phyloP scores from a whole-genome alignment of 2,329 filamentous ascomycete genomes.

The Sclerotinia spermophila region DNA sequence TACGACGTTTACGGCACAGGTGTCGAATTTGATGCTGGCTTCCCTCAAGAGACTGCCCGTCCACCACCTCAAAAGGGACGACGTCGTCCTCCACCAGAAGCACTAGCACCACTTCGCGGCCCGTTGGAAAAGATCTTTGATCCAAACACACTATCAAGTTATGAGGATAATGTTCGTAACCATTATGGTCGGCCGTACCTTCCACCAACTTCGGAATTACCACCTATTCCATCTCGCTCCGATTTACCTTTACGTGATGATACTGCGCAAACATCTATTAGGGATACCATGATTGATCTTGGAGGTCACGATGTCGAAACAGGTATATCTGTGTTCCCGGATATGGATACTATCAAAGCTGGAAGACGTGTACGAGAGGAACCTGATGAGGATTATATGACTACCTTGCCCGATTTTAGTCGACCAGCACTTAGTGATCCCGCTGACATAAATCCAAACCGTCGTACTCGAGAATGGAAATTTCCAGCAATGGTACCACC shows the following conservation, averaged over 20 bases:
- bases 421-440: slow-evolving; percentile 56
- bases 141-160: slow-evolving; percentile 61
- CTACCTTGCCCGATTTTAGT: slow-evolving; percentile 41
- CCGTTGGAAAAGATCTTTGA: slow-evolving; percentile 64
- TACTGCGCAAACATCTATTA: slow-evolving; percentile 47
- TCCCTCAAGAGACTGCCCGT: slow-evolving; percentile 47
- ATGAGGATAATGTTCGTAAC: slow-evolving; percentile 58
- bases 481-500: slow-evolving; percentile 53
- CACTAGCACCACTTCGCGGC: slow-evolving; percentile 51
- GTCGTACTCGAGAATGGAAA: slow-evolving; percentile 55
- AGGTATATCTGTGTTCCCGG: slow-evolving; percentile 55
- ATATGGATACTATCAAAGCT: slow-evolving; percentile 55
- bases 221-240: slow-evolving; percentile 38
- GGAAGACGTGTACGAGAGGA: slow-evolving; percentile 26
- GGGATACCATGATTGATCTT: slow-evolving; percentile 62
- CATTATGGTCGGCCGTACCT: slow-evolving; percentile 51
- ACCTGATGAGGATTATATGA: slow-evolving; percentile 25
- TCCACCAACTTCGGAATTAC: slow-evolving; percentile 18
- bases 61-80: slow-evolving; percentile 42
- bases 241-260: slow-evolving; percentile 59
- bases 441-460: slow-evolving; percentile 50
- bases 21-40: slow-evolving; percentile 47
- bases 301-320: slow-evolving; percentile 56
- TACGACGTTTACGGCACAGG: slow-evolving; percentile 58
- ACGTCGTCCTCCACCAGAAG: slow-evolving; percentile 55